phyloP scores from a whole-genome alignment of 139 green algal species.

The Eudorina sp. region DNA sequence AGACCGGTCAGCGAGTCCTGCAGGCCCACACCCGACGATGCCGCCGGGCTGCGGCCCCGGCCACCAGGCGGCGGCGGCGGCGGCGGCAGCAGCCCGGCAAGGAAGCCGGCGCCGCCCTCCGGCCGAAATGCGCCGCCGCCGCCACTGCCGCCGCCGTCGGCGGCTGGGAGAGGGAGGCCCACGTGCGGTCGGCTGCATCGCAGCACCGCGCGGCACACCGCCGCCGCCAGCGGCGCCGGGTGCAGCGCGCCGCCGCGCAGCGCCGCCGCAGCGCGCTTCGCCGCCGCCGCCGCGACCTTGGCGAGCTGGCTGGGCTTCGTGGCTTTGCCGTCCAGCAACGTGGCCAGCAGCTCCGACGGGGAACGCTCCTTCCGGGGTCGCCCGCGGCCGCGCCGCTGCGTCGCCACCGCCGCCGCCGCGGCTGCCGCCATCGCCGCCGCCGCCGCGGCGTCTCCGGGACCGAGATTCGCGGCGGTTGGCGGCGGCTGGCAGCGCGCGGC shows the following conservation, averaged over 20 bases:
- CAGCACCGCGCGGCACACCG: neutral
- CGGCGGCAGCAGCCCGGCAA: neutral
- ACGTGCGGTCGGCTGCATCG: neutral
- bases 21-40: neutral
- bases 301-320: neutral
- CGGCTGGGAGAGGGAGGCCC: neutral
- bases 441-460: too few species aligned
- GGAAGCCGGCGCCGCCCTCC: neutral
- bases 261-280: constrained; percentile 9
- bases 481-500: too few species aligned
- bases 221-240: neutral
- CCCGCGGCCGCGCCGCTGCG: neutral
- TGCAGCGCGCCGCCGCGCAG: neutral
- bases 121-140: neutral
- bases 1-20: neutral
- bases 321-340: neutral
- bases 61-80: neutral
- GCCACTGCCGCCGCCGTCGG: neutral
- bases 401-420: neutral
- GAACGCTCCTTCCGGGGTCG: constrained; percentile 18
- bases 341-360: neutral
- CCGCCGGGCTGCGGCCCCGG: neutral
- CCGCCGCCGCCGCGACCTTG: constrained; percentile 9
- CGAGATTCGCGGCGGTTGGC: too few species aligned
- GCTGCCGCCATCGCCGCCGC: too few species aligned